These are phyloP conservation scores for Pseudocercospora vitis DNA, from an alignment of 2,329 filamentous ascomycete genomes.

Conservation along the genomic window DNA sequence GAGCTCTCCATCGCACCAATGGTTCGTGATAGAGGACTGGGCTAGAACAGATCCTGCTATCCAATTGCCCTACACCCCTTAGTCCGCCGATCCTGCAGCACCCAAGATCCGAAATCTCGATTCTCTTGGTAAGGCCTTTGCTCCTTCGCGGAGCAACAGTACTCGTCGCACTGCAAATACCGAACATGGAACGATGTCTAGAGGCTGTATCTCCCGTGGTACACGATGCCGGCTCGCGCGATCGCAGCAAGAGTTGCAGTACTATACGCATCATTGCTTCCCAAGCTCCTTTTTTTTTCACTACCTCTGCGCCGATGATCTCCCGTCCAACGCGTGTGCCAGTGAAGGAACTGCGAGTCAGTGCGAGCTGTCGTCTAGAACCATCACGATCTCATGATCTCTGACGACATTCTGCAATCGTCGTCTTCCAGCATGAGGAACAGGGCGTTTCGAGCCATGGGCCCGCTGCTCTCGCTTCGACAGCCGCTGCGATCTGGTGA, in stretches of 20 bases:
- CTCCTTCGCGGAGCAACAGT: neutral
- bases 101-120: neutral
- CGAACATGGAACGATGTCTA: too few relatives aligned
- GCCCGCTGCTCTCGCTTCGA: neutral
- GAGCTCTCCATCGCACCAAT: too few relatives aligned
- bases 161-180: too few relatives aligned
- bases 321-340: neutral
- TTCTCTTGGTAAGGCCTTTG: neutral
- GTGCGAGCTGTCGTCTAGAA: neutral
- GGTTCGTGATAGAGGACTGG: neutral
- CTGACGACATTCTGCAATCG: neutral
- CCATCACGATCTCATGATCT: neutral
- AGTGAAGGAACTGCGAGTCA: neutral
- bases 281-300: too few relatives aligned
- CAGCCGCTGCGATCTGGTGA: conserved; percentile 1
- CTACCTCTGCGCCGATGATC: neutral
- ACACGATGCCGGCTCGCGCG: neutral
- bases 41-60: neutral
- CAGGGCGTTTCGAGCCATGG: neutral
- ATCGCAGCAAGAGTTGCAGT: neutral
- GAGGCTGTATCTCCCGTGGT: too few relatives aligned
- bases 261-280: too few relatives aligned
- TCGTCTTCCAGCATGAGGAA: neutral
- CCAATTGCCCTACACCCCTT: conserved; percentile 4
- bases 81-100: neutral